A percentile compares a stretch with the other conserved stretches of the same genome.
phyloP scores from a whole-genome alignment of 371 early-diverging fungal genomes.

The Mortierella sp. region DNA sequence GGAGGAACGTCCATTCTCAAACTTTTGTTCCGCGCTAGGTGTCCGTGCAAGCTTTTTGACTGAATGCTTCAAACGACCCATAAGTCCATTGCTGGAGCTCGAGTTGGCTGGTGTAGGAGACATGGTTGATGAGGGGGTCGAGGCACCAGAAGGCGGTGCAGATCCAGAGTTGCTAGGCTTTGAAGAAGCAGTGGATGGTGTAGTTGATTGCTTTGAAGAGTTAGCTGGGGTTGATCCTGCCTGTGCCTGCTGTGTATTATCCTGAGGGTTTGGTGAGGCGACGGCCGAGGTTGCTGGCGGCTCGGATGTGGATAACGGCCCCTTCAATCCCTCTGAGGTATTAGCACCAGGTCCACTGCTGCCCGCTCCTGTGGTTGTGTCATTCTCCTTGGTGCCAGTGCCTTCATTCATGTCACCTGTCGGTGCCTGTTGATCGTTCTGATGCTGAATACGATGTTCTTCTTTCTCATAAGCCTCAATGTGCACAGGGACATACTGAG shows the following conservation, averaged over 20 bases:
- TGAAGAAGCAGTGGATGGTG: no score
- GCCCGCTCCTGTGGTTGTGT: not conserved
- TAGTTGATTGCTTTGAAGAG: no score
- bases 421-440: slow-evolving; percentile 14
- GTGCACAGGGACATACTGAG: slow-evolving; percentile 61
- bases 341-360: slow-evolving; percentile 33
- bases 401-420: slow-evolving; percentile 41
- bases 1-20: slow-evolving; percentile 49
- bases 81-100: slow-evolving; percentile 60
- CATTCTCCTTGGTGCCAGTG: not conserved
- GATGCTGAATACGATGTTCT: slow-evolving; percentile 35
- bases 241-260: not conserved
- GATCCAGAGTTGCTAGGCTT: no score
- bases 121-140: slow-evolving; percentile 15
- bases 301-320: slow-evolving; percentile 6
- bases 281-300: slow-evolving; percentile 7
- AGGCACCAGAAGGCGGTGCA: no score
- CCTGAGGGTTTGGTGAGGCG: slow-evolving; percentile 10
- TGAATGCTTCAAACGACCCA: slow-evolving; percentile 65
- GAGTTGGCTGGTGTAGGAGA: slow-evolving; percentile 44
- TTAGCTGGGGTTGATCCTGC: no score
- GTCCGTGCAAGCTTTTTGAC: slow-evolving; percentile 62
- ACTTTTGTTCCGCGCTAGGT: slow-evolving; percentile 57
- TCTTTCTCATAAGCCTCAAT: slow-evolving; percentile 55
- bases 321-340: slow-evolving; percentile 32